These are phyloP conservation scores for Phoma sp. DNA, from an alignment of 2,329 filamentous ascomycete genomes.

Conservation along the genomic window DNA sequence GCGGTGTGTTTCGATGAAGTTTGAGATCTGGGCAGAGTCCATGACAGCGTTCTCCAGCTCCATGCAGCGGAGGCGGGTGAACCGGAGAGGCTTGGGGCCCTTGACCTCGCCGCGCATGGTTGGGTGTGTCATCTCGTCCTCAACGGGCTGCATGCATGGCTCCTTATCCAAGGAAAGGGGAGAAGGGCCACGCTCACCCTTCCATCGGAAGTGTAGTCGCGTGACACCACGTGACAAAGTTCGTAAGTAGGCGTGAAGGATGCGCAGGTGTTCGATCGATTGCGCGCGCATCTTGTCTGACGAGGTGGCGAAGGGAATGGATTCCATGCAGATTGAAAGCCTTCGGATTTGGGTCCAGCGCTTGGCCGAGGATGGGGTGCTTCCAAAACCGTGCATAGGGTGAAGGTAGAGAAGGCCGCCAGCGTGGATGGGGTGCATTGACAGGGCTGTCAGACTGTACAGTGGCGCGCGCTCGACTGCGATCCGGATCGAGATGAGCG, in stretches of 20 bases:
- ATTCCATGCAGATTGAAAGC: slow-evolving; percentile 75
- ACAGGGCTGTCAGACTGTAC: slow-evolving; percentile 70
- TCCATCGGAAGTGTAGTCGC: slow-evolving; percentile 79
- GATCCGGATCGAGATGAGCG: slow-evolving; percentile 84
- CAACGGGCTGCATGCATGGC: slow-evolving; percentile 69
- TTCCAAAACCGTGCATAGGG: slow-evolving; percentile 76
- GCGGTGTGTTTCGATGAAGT: slow-evolving; percentile 72
- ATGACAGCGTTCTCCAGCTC: slow-evolving; percentile 76
- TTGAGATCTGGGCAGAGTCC: slow-evolving; percentile 73
- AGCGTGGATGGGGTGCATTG: slow-evolving; percentile 76
- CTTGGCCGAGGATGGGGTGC: slow-evolving; percentile 72
- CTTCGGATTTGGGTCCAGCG: slow-evolving; percentile 81
- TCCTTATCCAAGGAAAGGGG: slow-evolving; percentile 75
- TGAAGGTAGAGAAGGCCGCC: slow-evolving; percentile 79
- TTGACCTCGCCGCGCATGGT: slow-evolving; percentile 41
- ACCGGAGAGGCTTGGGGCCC: slow-evolving; percentile 59
- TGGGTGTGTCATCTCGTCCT: slow-evolving; percentile 41
- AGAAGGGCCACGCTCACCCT: slow-evolving; percentile 74
- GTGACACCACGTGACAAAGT: slow-evolving; percentile 71
- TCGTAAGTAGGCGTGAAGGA: slow-evolving; percentile 82
- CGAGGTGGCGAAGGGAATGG: slow-evolving; percentile 66
- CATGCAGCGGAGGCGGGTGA: slow-evolving; percentile 72
- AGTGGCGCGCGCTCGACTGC: slow-evolving; percentile 78
- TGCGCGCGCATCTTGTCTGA: slow-evolving; percentile 64
- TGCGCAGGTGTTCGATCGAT: slow-evolving; percentile 67